Evolutionary conservation across 495 filamentous ascomycete species (phyloP), one percentile per base, ranked within the genome.

Genomic region (Tuber aestivum): DNA sequence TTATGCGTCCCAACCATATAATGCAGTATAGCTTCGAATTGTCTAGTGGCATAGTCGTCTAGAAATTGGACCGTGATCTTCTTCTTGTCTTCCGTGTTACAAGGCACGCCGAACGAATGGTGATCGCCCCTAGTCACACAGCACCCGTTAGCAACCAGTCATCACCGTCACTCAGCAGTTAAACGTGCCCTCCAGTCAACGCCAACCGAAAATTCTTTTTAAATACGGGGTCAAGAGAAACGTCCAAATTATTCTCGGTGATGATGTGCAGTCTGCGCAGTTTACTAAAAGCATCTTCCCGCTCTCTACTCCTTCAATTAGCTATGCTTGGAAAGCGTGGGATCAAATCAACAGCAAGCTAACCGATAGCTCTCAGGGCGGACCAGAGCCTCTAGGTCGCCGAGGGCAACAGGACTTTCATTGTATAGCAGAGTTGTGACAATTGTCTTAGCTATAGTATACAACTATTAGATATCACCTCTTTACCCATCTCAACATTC

Each of bases 11-110:
- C 91, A 42, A 99, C 95, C 84, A 99, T 94, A 82, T 95, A 99
- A 83, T 97, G 94, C 44, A 98, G 85, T 16, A 99, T 96, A 12
- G 93, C 91, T 83, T 99, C 96, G 93, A 96, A 99, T 82, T 97
- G 95, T 76, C 87, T 88, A 70, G 91, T 87, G 21, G 94, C 95
- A 84, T 94, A 97, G 41, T 89, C 86, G 78, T 99, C 96, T n/a
- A 99, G 87, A 80, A 90, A 92, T 35, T 86, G 79, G 8, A 94
- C 84, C 35, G 90, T 87, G 40, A 95, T 87, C 45, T 86, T 84
- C 56, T 86, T 84, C 23, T 89, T 86, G 42, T 89, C 86, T 1
- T 89, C 84, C n/a, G 87, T 83, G 38, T 86, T 86, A 42, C 91
- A 92, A 20, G 93, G 92, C 7, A 97, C 92, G 70, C 95, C 95